Conservation (phyloP, 768 basidiomycete species). For the Lactarius sanguifluus region DNA sequence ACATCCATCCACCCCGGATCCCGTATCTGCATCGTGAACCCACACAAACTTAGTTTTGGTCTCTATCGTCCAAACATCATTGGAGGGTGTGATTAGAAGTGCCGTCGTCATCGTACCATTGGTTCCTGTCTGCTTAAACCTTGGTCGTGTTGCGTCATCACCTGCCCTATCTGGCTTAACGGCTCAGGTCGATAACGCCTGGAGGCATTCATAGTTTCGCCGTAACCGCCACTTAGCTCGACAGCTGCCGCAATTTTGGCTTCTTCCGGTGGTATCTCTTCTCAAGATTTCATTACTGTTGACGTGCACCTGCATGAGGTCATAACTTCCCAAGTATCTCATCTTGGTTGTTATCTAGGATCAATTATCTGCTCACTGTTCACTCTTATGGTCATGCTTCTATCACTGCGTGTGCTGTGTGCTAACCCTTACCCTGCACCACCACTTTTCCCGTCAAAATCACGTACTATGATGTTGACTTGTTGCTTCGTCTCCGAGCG, state of each 20-base stretch:
- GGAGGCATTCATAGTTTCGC: conserved; percentile 18
- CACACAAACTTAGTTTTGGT: conserved; percentile 17
- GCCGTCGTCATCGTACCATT: conserved; percentile 18
- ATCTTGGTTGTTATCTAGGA: conserved; percentile 12
- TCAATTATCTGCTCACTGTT: conserved; percentile 9
- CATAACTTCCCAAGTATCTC: conserved; percentile 15
- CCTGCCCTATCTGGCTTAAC: conserved; percentile 22
- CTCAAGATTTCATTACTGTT: conserved; percentile 11
- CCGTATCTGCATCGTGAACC: conserved; percentile 13
- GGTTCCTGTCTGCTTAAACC: conserved; percentile 19
- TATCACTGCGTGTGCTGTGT: conserved; percentile 12
- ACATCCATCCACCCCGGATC: conserved; percentile 11
- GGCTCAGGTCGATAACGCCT: conserved; percentile 18
- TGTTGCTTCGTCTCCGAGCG: conserved; percentile 1
- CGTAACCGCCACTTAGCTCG: conserved; percentile 1
- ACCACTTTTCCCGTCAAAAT: conserved; percentile 3
- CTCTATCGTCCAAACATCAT: conserved; percentile 20
- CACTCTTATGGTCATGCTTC: conserved; percentile 15
- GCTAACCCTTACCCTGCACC: conserved; percentile 1
- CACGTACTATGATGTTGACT: conserved; percentile 10
- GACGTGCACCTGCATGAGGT: conserved; percentile 20
- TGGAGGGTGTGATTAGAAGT: conserved; percentile 12
- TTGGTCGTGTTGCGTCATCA: conserved; percentile 21
- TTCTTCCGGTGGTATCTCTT: conserved; percentile 16
- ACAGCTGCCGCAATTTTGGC: conserved; percentile 13